These are phyloP conservation scores for Cryptosporidium bovis DNA, from an alignment of 169 alveolate genomes.

Conservation along the genomic window DNA sequence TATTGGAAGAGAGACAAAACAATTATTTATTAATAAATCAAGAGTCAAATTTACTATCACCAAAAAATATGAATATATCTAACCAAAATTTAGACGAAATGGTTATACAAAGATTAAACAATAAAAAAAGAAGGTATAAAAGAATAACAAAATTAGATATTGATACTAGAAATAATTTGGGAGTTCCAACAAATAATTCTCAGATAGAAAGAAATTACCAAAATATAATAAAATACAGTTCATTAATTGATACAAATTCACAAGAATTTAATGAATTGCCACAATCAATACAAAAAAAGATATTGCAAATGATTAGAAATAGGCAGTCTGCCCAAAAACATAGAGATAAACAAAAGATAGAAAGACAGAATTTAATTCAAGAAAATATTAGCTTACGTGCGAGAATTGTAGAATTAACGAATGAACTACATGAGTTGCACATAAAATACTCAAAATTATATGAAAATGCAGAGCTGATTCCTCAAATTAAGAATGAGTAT, in stretches of 20 bases:
- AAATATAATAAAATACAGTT: constrained; percentile 12
- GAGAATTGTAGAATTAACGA: constrained; percentile 43
- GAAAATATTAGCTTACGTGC: constrained; percentile 59
- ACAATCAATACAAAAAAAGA: constrained; percentile 51
- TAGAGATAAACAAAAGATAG: constrained; percentile 68
- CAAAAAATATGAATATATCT: background rate
- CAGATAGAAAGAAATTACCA: constrained; percentile 12
- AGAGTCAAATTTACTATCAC: background rate
- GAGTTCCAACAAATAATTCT: background rate
- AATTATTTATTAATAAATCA: constrained; percentile 9
- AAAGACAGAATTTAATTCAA: constrained; percentile 54
- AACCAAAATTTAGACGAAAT: constrained; percentile 28
- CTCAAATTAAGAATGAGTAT: constrained; percentile 51
- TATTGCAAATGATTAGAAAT: constrained; percentile 72
- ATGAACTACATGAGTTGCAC: constrained; percentile 58
- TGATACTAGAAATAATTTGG: constrained; percentile 4
- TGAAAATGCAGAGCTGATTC: constrained; percentile 32
- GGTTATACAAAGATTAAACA: constrained; percentile 39
- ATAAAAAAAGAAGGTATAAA: constrained; percentile 13
- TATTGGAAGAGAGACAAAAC: background rate
- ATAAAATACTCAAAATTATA: constrained; percentile 9
- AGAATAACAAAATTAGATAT: constrained; percentile 37
- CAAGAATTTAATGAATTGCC: constrained; percentile 64
- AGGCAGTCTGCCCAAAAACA: constrained; percentile 74
- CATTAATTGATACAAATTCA: constrained; percentile 54